Percentiles rank a stretch among this genome's conserved stretches.
Conservation (phyloP, 441 rosid genomes). For the Omphalea diandra region DNA sequence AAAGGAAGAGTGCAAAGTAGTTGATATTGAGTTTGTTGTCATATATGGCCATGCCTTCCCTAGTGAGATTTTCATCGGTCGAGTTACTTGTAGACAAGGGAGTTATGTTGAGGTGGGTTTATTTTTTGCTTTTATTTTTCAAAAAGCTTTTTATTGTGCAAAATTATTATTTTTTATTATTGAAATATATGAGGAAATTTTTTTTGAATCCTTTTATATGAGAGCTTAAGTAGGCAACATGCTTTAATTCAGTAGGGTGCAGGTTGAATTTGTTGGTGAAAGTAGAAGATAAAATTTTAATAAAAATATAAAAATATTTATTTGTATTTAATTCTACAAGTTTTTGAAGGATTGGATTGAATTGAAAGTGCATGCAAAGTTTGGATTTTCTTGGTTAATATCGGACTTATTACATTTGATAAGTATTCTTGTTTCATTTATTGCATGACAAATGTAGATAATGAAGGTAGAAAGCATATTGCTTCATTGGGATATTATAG, state of each 20-base stretch:
- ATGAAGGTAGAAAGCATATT: constrained; percentile 66
- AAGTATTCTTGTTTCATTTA: constrained; percentile 17
- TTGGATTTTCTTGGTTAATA: background rate
- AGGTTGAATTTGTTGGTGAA: too few species aligned
- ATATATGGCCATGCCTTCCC: constrained; percentile 90
- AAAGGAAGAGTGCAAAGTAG: constrained; percentile 75
- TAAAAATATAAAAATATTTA: too few species aligned
- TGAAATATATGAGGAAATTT: too few species aligned
- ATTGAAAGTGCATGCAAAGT: too few species aligned
- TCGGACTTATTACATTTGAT: background rate
- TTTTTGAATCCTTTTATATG: too few species aligned
- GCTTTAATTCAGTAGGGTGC: too few species aligned
- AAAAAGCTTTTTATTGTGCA: too few species aligned
- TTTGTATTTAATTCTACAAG: too few species aligned
- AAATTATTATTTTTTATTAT: background rate
- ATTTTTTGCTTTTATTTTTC: background rate
- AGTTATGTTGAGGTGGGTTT: constrained; percentile 69
- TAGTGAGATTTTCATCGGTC: constrained; percentile 84
- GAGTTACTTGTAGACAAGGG: constrained; percentile 77
- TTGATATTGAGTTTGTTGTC: constrained; percentile 77
- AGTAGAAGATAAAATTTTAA: too few species aligned
- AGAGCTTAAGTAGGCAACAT: too few species aligned
- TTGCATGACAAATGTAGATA: constrained; percentile 41
- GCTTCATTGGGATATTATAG: constrained; percentile 68
- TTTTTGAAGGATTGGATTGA: background rate